Base-by-base conservation (phyloP, 441 rosid species). In the Mallotus repandus region DNA sequence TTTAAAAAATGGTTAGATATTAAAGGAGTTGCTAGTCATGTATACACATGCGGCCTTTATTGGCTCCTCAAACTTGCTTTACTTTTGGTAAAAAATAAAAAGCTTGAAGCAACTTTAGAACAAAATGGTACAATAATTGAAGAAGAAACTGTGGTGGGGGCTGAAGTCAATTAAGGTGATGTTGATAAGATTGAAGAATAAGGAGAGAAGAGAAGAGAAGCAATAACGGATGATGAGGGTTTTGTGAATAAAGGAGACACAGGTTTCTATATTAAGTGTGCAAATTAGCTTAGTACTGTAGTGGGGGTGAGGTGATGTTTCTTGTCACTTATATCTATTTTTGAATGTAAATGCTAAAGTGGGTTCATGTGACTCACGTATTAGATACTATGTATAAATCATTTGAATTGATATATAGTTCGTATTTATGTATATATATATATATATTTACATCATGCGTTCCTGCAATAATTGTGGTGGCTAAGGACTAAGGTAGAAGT, bases 281-380 rank as follows among this genome's bases (percentile, higher is more conserved):
- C 57, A 43, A 38, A 38, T 38, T 38, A n/a, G 15, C 22, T n/a
- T 19, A 21, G 61, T 52, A 63, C 41, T 63, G 7, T 54, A 14
- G 41, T 54, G 29, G 64, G 22, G 9, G 22, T n/a, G 64, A 25
- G 14, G 41, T n/a, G 64, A 25, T 65, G 56, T 19, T 18, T 56
- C 46, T 55, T 57, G n/a, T 56, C 76, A 56, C 2, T 55, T 73
- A 46, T 5, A 46, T 5, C 65, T 46, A 64, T 65, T 64, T 73
- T 25, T 46, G 62, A 63, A 54, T 56, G 48, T 73, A 66, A 65
- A 54, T 73, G 56, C 70, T 55, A 70, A 70, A 60, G 63, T 63
- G 25, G 16, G 32, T 56, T 32, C 67, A 62, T 63, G 63, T 52
- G 66, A 50, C 49, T 60, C 9, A 10, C 7, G 13, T 38, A 10